These are phyloP conservation scores for Solanum lycopersicoides DNA, from an alignment of 257 asterid species.

Conservation along the genomic window DNA sequence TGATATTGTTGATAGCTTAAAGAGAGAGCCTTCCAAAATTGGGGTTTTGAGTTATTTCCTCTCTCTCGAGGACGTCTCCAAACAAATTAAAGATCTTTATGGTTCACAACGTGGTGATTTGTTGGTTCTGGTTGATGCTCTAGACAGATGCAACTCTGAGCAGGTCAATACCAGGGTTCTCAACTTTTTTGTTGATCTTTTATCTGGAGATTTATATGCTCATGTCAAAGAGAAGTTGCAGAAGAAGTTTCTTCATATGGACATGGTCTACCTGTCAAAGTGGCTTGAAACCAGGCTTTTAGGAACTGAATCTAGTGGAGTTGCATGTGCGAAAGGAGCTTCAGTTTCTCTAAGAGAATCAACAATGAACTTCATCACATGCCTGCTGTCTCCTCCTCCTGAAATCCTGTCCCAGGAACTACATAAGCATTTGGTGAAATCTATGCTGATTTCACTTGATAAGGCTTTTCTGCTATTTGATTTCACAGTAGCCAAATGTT, in stretches of 20 bases:
- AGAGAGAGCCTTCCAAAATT: constrained; percentile 38
- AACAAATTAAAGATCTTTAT: constrained; percentile 36
- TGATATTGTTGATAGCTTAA: constrained; percentile 54
- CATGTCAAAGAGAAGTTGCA: constrained; percentile 55
- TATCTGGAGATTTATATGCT: constrained; percentile 45
- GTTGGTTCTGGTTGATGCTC: constrained; percentile 66
- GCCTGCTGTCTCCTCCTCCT: constrained; percentile 44
- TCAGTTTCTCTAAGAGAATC: constrained; percentile 68
- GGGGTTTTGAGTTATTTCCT: constrained; percentile 43
- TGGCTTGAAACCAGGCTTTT: constrained; percentile 86
- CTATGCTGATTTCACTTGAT: constrained; percentile 71
- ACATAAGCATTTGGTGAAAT: constrained; percentile 60
- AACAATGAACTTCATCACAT: constrained; percentile 54
- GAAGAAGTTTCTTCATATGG: constrained; percentile 63
- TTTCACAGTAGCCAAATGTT: constrained; percentile 39
- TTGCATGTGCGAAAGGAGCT: constrained; percentile 34
- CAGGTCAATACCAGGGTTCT: constrained; percentile 63
- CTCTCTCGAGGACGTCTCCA: constrained; percentile 48
- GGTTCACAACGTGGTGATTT: constrained; percentile 55
- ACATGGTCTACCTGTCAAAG: constrained; percentile 45
- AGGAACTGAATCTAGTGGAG: constrained; percentile 43
- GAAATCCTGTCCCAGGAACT: constrained; percentile 45
- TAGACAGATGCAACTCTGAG: constrained; percentile 68
- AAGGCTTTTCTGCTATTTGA: constrained; percentile 70
- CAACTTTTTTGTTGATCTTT: constrained; percentile 66